phyloP scores from a whole-genome alignment of 495 filamentous ascomycete genomes.

The Xylaria castorea region DNA sequence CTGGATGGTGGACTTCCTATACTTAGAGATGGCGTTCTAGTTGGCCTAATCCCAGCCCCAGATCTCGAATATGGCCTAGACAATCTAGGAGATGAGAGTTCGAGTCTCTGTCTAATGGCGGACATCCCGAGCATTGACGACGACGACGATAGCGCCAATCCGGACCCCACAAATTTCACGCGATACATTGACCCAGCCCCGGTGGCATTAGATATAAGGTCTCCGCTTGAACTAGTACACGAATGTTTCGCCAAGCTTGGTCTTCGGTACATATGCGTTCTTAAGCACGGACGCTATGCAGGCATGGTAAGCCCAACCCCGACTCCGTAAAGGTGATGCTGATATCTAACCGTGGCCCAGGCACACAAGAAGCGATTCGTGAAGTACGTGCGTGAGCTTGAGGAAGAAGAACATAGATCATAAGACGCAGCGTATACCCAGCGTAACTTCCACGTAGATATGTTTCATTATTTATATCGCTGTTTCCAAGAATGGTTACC shows the following conservation, averaged over 20 bases:
- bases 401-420: slow-evolving; percentile 59
- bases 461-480: neutral
- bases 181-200: slow-evolving; percentile 92
- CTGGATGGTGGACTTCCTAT: slow-evolving; percentile 92
- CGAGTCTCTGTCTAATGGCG: slow-evolving; percentile 81
- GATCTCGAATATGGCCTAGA: slow-evolving; percentile 95
- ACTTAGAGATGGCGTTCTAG: slow-evolving; percentile 75
- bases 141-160: slow-evolving; percentile 64
- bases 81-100: slow-evolving; percentile 74
- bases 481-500: neutral
- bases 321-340: neutral
- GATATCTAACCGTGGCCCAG: slow-evolving; percentile 40
- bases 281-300: slow-evolving; percentile 81
- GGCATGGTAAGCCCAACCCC: slow-evolving; percentile 70
- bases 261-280: slow-evolving; percentile 88
- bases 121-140: slow-evolving; percentile 62
- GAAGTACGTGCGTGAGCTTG: slow-evolving; percentile 85
- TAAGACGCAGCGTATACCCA: slow-evolving; percentile 18
- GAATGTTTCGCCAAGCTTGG: slow-evolving; percentile 97
- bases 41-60: slow-evolving; percentile 90
- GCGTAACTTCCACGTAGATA: neutral
- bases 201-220: slow-evolving; percentile 84
- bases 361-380: slow-evolving; percentile 97
- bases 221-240: slow-evolving; percentile 93
- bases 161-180: slow-evolving; percentile 83